Evolutionary conservation across 192 early-diverging fungal species (phyloP).

Genomic region (Jimgerdemannia lactiflua): DNA sequence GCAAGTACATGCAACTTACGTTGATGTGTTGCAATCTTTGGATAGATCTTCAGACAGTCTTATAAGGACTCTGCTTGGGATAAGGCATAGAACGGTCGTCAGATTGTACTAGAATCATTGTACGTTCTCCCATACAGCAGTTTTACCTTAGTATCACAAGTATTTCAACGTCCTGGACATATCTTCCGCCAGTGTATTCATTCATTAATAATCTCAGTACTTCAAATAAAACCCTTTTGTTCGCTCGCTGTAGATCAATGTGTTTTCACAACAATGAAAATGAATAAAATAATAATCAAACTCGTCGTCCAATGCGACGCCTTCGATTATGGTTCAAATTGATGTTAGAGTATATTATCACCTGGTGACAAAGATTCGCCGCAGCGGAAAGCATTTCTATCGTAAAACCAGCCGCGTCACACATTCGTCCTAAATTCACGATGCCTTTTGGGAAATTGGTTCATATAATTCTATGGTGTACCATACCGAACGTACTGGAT

Average conservation of each 20-base stretch:
- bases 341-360: background rate
- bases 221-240: constrained; percentile 15
- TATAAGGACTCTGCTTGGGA: constrained; percentile 8
- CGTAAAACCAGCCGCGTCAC: constrained; percentile 14
- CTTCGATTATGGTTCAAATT: constrained; percentile 4
- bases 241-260: background rate
- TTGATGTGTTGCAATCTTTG: background rate
- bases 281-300: background rate
- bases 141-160: constrained; percentile 15
- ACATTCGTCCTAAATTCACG: constrained; percentile 13
- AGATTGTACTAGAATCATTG: too few species aligned
- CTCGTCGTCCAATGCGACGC: background rate
- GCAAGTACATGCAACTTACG: background rate
- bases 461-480: too few species aligned
- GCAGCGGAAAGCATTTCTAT: constrained; percentile 20
- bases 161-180: constrained; percentile 11
- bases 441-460: background rate
- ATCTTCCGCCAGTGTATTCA: constrained; percentile 7
- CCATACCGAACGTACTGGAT: too few species aligned
- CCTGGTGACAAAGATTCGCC: constrained; percentile 7
- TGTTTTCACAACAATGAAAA: background rate
- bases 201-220: constrained; percentile 15
- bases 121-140: background rate
- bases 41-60: constrained; percentile 7
- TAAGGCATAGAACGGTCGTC: background rate